Conservation (phyloP, 1,284 basidiomycete species). For the Microbotryum violaceum region DNA sequence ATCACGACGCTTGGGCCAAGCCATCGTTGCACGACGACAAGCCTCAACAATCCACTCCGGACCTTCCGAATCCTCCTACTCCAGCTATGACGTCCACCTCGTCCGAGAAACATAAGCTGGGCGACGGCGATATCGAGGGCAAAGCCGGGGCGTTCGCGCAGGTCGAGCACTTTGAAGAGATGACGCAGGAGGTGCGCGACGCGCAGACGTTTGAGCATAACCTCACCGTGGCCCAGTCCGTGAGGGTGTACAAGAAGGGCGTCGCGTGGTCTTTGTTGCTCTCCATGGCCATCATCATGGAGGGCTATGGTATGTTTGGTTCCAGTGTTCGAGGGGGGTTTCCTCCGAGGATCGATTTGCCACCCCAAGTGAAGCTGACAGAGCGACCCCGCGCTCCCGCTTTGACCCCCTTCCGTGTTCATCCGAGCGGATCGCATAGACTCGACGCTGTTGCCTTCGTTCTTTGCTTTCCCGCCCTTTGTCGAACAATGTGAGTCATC, state of each 20-base stretch:
- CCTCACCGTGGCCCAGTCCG: conserved; percentile 36
- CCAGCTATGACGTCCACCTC: too few species aligned
- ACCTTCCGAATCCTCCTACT: too few species aligned
- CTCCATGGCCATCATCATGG: conserved; percentile 46
- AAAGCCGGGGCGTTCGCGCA: neutral
- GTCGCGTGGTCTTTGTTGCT: conserved; percentile 44
- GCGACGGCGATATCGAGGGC: too few species aligned
- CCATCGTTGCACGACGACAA: too few species aligned
- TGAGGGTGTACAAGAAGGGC: conserved; percentile 45
- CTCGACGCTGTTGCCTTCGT: conserved; percentile 34
- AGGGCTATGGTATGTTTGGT: conserved; percentile 38
- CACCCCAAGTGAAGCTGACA: too few species aligned
- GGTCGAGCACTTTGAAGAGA: neutral
- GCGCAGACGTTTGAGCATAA: conserved; percentile 4
- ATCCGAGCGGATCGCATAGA: too few species aligned
- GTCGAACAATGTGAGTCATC: conserved; percentile 8
- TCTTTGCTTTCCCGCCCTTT: conserved; percentile 43
- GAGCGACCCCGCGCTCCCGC: too few species aligned
- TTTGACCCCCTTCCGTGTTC: conserved; percentile 33
- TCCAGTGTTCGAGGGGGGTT: too few species aligned
- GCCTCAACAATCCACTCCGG: too few species aligned
- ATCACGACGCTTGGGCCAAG: too few species aligned
- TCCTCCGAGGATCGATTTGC: neutral
- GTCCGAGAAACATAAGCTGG: too few species aligned
- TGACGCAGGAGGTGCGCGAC: conserved; percentile 6